Evolutionary conservation across 306 rosid species (phyloP).

Genomic region (Biancaea sappan): DNA sequence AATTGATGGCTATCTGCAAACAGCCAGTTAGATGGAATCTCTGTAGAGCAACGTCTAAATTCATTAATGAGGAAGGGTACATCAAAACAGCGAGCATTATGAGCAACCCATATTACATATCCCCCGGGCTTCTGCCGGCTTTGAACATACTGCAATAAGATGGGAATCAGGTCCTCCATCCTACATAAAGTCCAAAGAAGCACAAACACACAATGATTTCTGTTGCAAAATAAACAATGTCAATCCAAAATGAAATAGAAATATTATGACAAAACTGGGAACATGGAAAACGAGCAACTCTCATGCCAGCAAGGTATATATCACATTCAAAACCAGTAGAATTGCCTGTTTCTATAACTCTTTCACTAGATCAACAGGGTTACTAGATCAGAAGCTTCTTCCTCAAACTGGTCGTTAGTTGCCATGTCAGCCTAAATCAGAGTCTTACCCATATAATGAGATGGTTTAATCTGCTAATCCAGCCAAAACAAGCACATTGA

Average conservation of each 20-base stretch:
- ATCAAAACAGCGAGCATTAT: slow-evolving; percentile 82
- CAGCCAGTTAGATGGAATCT: slow-evolving; percentile 71
- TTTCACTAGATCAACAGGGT: not conserved
- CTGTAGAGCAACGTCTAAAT: slow-evolving; percentile 59
- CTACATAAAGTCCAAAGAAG: slow-evolving; percentile 48
- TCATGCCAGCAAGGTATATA: not conserved
- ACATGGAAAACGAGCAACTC: not conserved
- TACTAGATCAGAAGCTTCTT: slow-evolving; percentile 13
- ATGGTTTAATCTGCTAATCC: not conserved
- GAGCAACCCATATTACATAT: slow-evolving; percentile 65
- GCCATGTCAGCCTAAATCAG: slow-evolving; percentile 26
- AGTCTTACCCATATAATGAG: not conserved
- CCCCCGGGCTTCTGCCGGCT: slow-evolving; percentile 87
- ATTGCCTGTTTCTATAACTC: slow-evolving; percentile 4
- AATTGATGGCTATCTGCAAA: slow-evolving; percentile 64
- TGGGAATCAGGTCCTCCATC: slow-evolving; percentile 80
- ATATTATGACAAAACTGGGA: not conserved
- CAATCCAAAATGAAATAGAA: slow-evolving; percentile 11
- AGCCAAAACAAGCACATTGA: not conserved
- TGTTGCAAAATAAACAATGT: slow-evolving; percentile 1
- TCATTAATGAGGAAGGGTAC: slow-evolving; percentile 77
- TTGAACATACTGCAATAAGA: slow-evolving; percentile 57
- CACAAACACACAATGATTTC: slow-evolving; percentile 14
- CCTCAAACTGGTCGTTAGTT: not conserved
- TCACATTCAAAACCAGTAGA: slow-evolving; percentile 9